Evolutionary conservation across 2,329 filamentous ascomycete genomes (phyloP), one percentile per base, ranked within the genome.

Genomic region (Paradendryphiella salina): DNA sequence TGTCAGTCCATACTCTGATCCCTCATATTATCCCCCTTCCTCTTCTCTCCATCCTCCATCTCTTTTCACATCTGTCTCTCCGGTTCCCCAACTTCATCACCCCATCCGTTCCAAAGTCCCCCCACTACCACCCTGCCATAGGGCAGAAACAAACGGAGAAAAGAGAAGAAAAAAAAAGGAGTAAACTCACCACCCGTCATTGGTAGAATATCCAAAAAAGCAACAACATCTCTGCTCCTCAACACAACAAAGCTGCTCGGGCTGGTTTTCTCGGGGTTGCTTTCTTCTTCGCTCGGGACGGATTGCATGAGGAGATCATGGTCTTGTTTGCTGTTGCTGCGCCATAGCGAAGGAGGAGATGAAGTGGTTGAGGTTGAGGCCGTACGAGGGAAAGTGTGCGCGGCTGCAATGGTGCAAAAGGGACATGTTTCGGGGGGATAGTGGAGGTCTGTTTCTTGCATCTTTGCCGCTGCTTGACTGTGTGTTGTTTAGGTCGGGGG

Each of bases 131-230:
- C 29, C 14, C 3, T 33, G n/a, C 14, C 13, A 17, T 21, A 20
- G 28, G 6, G 6, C 32, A 10, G 8, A 4, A n/a, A 42, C 20
- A 28, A 23, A 38, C 1, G 1, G 5, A 33, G 17, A 17, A 23
- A 14, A 21, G 13, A 23, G 26, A 46, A 18, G 38, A 18, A 26
- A 4, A 14, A 41, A 23, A 41, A 59, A 45, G 6, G 1, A 26
- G 8, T 9, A 38, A 35, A 63, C 60, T 46, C 33, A 64, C 92
- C 92, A 0, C 79, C 79, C 0, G 89, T 88, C 43, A 97, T 83
- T 0, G 94, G 94, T 78, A 95, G 83, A 66, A 96, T 96, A 75
- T 97, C 93, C 63, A 97, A 81, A 75, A 97, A 97, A 34, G 91
- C 91, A 56, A 97, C 76, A 21, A 94, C 84, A 54, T 85, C 73